phyloP scores from a whole-genome alignment of 2,329 filamentous ascomycete genomes.

The Dactylellina haptotyla region DNA sequence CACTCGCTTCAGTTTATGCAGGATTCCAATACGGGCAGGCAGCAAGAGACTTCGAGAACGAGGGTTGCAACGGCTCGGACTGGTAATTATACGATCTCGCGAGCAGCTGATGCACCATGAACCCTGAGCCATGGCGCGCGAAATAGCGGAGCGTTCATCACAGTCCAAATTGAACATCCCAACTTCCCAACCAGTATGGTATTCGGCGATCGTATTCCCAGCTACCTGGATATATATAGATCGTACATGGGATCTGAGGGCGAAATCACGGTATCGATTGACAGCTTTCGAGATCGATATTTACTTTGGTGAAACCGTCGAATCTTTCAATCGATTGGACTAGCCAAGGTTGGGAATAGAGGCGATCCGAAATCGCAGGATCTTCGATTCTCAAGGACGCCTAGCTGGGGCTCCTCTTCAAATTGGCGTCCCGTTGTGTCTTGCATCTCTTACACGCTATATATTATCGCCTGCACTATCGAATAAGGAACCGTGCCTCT shows the following conservation, averaged over 20 bases:
- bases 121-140: not conserved
- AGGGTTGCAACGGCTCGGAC: no score
- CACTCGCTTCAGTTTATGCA: conserved; percentile 1
- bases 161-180: not conserved
- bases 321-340: no score
- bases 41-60: not conserved
- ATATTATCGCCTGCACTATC: no score
- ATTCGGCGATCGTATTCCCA: not conserved
- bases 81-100: not conserved
- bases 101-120: not conserved
- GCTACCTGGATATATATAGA: not conserved
- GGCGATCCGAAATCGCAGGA: no score
- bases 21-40: not conserved
- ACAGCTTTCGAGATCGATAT: not conserved
- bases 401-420: no score
- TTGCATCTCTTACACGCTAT: no score
- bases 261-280: not conserved
- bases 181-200: not conserved
- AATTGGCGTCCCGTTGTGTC: no score
- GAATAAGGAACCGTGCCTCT: no score
- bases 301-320: no score
- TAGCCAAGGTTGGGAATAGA: no score
- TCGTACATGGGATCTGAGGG: not conserved
- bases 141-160: not conserved
- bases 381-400: no score